Evolutionary conservation across 2,329 filamentous ascomycete species (phyloP), one percentile per base, ranked within the genome.

Genomic region (Clarireedia homoeocarpa): DNA sequence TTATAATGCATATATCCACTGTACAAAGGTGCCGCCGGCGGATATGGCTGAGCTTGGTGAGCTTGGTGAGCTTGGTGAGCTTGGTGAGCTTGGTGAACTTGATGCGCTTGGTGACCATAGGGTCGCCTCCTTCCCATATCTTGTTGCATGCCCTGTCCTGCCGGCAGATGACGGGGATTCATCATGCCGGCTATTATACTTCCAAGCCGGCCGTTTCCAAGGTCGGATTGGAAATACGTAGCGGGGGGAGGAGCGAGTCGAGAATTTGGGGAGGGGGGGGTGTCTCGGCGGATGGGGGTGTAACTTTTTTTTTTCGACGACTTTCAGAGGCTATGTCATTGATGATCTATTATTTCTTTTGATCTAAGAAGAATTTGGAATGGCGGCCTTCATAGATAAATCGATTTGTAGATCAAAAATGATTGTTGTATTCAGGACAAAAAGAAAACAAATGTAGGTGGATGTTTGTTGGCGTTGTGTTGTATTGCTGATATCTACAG

Each of bases 121-220:
- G 57, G 66, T 51, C 68, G 62, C 49, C 67, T 64, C 55, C 68
- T 66, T 24, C 63, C 62, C 57, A 64, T 61, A 59, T 70, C 69
- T 58, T 62, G 60, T 50, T 66, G 67, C 64, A 70, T 68, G 71
- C 77, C 77, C 74, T 84, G 83, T 79, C 85, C 85, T 82, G 83
- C 83, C 82, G 84, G 83, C 83, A 86, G 83, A 85, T 86, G 83
- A 80, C 77, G 80, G 74, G 77, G 77, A 76, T 84, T 86, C 85
- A 89, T 89, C 84, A 80, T 88, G 81, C 82, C 83, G 82, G 81
- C 80, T 74, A 81, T 78, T 80, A 80, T 58, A 40, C 59, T 60
- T 61, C 59, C 60, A 62, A 62, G 58, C 59, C 60, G 58, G 63
- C 54, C 65, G 62, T 57, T 62, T 65, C 60, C 57, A 48, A 38